Evolutionary conservation across 75 land plant species (phyloP).

Genomic region (Cunninghamia lanceolata): DNA sequence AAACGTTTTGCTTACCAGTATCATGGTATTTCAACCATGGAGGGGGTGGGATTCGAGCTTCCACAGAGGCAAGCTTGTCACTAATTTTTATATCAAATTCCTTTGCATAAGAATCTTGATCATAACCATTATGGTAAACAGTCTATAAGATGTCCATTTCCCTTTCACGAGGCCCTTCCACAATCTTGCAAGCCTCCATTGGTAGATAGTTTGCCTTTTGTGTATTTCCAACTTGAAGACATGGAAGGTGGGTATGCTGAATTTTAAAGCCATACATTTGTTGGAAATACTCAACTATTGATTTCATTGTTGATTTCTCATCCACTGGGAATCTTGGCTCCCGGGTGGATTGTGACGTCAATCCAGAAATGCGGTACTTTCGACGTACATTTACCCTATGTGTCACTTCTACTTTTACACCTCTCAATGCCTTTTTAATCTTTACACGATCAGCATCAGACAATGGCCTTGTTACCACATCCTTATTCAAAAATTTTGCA

Average conservation of each 20-base stretch:
- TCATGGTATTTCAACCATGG: conserved; percentile 86
- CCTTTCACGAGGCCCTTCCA: too few relatives aligned
- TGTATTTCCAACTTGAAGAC: conserved; percentile 82
- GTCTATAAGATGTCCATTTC: too few relatives aligned
- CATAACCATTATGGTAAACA: too few relatives aligned
- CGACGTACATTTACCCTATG: conserved; percentile 67
- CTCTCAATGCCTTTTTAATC: conserved; percentile 70
- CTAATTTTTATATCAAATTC: conserved; percentile 16
- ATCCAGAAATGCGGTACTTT: conserved; percentile 67
- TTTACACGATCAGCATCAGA: conserved; percentile 78
- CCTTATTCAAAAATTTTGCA: conserved; percentile 56
- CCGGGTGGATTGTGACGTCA: conserved; percentile 60
- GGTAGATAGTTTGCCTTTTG: conserved; percentile 76
- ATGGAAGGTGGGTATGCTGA: too few relatives aligned
- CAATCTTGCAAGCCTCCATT: too few relatives aligned
- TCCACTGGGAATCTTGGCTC: too few relatives aligned
- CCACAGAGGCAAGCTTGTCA: conserved; percentile 63
- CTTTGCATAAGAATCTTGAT: too few relatives aligned
- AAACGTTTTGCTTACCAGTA: conserved; percentile 69
- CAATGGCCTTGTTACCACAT: conserved; percentile 46
- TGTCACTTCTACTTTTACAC: conserved; percentile 75
- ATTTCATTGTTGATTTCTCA: too few relatives aligned
- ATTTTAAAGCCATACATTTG: too few relatives aligned
- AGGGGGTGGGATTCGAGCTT: conserved; percentile 68
- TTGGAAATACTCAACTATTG: too few relatives aligned